Conservation (phyloP, 352 stramenopile species). For the Pythium guiyangense region DNA sequence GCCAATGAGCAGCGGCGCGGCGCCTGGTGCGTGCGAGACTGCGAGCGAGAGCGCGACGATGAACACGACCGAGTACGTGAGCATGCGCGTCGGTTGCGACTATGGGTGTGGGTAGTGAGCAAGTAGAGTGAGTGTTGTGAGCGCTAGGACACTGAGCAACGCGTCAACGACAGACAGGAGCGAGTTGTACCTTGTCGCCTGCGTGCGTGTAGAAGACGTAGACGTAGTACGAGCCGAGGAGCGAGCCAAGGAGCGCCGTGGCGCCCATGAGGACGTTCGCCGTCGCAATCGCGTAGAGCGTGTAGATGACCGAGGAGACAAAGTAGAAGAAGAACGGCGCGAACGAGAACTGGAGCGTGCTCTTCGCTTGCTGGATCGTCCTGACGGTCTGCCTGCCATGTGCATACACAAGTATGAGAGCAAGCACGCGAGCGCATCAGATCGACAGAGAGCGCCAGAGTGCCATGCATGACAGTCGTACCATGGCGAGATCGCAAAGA, state of each 20-base stretch:
- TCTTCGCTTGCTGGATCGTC: constrained; percentile 57
- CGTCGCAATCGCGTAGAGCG: constrained; percentile 65
- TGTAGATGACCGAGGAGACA: constrained; percentile 79
- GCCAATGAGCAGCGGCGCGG: constrained; percentile 62
- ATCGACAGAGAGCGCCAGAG: no score
- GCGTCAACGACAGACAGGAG: background rate
- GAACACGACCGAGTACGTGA: constrained; percentile 40
- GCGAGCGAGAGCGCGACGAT: constrained; percentile 50
- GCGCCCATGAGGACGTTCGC: constrained; percentile 51
- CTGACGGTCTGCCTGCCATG: constrained; percentile 46
- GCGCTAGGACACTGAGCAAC: no score
- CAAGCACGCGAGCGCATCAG: background rate
- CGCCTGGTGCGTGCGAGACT: constrained; percentile 34
- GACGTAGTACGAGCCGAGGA: constrained; percentile 71
- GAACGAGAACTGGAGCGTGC: constrained; percentile 75
- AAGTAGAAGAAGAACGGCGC: constrained; percentile 85
- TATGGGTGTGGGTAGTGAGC: constrained; percentile 1
- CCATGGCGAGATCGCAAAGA: constrained; percentile 71
- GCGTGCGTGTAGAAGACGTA: constrained; percentile 61
- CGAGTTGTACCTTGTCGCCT: constrained; percentile 21
- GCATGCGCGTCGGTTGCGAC: constrained; percentile 32
- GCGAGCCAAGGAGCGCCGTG: constrained; percentile 46
- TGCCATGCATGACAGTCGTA: no score
- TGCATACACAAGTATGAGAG: background rate
- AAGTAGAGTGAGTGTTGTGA: no score